Percentiles rank a stretch among this genome's conserved stretches.
Conservation (phyloP, 441 rosid genomes). For the Hura crepitans region DNA sequence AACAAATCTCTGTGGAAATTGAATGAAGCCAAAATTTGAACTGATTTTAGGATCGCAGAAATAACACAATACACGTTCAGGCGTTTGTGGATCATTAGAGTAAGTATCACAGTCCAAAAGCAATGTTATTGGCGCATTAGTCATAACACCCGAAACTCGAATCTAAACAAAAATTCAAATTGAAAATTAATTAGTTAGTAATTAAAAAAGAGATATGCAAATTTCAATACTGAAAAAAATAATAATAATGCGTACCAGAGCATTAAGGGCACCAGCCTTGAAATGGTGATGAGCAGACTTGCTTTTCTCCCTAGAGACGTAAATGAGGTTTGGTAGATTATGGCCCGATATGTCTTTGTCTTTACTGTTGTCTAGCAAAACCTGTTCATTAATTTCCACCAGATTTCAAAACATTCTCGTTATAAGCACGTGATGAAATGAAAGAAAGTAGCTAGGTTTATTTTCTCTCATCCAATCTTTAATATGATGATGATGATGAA, state of each 20-base stretch:
- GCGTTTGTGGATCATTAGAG: slow-evolving; percentile 56
- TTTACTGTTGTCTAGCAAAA: slow-evolving; percentile 41
- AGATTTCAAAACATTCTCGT: no score
- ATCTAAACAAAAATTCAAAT: not conserved
- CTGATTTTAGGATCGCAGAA: slow-evolving; percentile 33
- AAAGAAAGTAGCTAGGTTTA: no score
- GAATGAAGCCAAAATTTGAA: slow-evolving; percentile 29
- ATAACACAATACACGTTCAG: slow-evolving; percentile 47
- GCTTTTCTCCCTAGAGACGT: slow-evolving; percentile 63
- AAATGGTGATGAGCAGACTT: slow-evolving; percentile 52
- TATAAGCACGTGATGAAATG: no score
- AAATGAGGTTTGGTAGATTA: slow-evolving; percentile 58
- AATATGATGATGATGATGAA: not conserved
- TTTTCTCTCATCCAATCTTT: no score
- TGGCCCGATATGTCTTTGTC: slow-evolving; percentile 41
- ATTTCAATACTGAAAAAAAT: not conserved
- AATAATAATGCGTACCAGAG: slow-evolving; percentile 33
- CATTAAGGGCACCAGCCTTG: slow-evolving; percentile 83
- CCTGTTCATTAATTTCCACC: slow-evolving; percentile 24
- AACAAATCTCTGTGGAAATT: slow-evolving; percentile 58
- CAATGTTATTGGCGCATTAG: slow-evolving; percentile 54
- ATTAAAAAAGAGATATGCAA: not conserved
- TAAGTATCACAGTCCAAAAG: slow-evolving; percentile 66
- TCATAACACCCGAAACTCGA: slow-evolving; percentile 60
- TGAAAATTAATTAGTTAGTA: no score